Evolutionary conservation across 2,329 filamentous ascomycete species (phyloP), one percentile per base, ranked within the genome.

Genomic region (Aspergillus niger): DNA sequence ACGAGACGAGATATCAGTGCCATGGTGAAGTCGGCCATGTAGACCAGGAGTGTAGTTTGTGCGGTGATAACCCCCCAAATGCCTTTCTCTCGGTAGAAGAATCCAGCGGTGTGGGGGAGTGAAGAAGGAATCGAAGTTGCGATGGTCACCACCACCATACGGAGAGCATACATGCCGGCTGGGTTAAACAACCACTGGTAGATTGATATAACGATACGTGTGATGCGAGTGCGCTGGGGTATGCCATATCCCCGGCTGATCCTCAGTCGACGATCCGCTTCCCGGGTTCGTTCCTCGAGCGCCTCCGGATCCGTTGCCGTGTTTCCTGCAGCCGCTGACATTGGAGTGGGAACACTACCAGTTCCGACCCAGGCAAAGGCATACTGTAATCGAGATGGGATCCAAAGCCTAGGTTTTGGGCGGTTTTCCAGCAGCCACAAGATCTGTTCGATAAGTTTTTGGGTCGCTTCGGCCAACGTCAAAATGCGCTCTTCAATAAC

Each of bases 51-150:
- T 1, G 74, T 76, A 0, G 80, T 81, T 63, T 84, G 82, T 0
- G 76, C 82, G 69, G 81, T 84, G 44, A 85, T 83, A 8, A 84
- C 68, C 0, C 74, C 80, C 82, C 82, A 85, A 0, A 85, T 71
- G 0, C 82, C 81, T 65, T 82, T 83, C 58, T 84, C 77, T 2
- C 81, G 76, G 53, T 82, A 84, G 63, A 78, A 83, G 65, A 85
- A 84, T 1, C 79, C 81, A 0, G 82, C 77, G 1, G 75, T 76
- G 26, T 69, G 66, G 0, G 80, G 78, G 3, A 84, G 71, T 0
- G 74, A 73, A 0, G 78, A 75, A 0, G 81, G 79, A 4, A 84
- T 77, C 0, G 71, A 68, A 0, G 76, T 69, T 0, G 77, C 81
- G 10, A 84, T 69, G 0, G 82, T 83, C 0, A 82, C 78, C 6